These are phyloP conservation scores for Ambrosia trifida DNA, from an alignment of 129 eudicot genomes.

Conservation along the genomic window DNA sequence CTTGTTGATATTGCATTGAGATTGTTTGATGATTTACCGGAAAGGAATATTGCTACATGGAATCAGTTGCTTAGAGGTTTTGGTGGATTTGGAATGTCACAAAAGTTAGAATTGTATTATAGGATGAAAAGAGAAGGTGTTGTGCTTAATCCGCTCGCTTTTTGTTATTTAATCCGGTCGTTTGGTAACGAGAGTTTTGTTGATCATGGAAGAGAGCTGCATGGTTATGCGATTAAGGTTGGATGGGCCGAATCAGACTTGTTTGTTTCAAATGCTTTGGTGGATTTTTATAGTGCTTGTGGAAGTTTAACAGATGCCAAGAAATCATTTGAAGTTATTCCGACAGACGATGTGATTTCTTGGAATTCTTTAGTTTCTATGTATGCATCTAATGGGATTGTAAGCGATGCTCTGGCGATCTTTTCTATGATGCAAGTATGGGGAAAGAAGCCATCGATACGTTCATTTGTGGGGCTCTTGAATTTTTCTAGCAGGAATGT, in stretches of 20 bases:
- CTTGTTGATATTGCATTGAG: slow-evolving; percentile 46
- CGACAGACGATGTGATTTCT: slow-evolving; percentile 50
- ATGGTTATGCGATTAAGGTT: slow-evolving; percentile 59
- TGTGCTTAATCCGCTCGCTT: slow-evolving; percentile 52
- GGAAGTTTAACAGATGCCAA: slow-evolving; percentile 50
- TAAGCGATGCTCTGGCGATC: slow-evolving; percentile 40
- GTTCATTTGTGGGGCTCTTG: slow-evolving; percentile 59
- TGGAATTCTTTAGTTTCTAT: slow-evolving; percentile 73
- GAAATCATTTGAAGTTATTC: slow-evolving; percentile 63
- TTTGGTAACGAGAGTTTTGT: slow-evolving; percentile 49
- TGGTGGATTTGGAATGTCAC: slow-evolving; percentile 45
- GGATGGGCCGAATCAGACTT: slow-evolving; percentile 55
- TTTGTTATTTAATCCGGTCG: slow-evolving; percentile 61
- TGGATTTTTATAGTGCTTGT: slow-evolving; percentile 80
- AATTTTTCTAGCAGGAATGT: slow-evolving; percentile 42
- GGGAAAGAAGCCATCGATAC: slow-evolving; percentile 62
- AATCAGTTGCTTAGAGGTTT: slow-evolving; percentile 57
- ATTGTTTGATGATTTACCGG: slow-evolving; percentile 54
- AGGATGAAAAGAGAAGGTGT: slow-evolving; percentile 54
- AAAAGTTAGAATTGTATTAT: slow-evolving; percentile 43
- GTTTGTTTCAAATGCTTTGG: slow-evolving; percentile 72
- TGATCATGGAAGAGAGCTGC: slow-evolving; percentile 56
- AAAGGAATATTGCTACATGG: slow-evolving; percentile 67
- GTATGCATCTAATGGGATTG: slow-evolving; percentile 46
- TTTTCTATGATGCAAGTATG: slow-evolving; percentile 58